Conservation (phyloP, 2,329 filamentous ascomycete species). For the Colletotrichum sp. region DNA sequence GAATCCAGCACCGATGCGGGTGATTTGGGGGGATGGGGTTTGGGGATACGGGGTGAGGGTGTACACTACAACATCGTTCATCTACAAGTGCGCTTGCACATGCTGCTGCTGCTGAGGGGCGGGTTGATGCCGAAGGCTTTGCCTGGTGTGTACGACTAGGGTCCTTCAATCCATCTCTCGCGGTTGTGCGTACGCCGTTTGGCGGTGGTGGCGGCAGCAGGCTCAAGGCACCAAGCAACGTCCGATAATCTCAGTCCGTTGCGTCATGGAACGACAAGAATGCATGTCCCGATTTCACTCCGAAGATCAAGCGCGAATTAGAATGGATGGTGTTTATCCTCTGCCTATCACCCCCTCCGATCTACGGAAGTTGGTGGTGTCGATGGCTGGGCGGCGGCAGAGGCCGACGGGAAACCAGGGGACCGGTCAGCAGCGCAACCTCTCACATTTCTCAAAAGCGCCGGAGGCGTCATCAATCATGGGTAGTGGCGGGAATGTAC, state of each 20-base stretch:
- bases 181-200: neutral
- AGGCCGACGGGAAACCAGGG: slow-evolving; percentile 7
- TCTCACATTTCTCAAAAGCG: slow-evolving; percentile 11
- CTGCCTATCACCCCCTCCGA: slow-evolving; percentile 5
- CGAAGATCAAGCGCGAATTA: neutral
- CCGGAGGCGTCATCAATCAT: slow-evolving; percentile 10
- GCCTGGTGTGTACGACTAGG: neutral
- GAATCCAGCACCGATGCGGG: slow-evolving; percentile 13
- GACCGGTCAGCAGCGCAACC: neutral
- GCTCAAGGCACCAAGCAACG: neutral
- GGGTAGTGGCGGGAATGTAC: neutral
- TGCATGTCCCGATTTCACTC: neutral
- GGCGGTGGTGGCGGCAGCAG: neutral
- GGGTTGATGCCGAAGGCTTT: neutral
- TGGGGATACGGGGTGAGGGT: neutral
- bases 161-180: neutral
- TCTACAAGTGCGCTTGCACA: slow-evolving; percentile 11
- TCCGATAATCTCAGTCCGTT: neutral
- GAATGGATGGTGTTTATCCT: neutral
- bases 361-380: slow-evolving; percentile 8
- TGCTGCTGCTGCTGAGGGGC: neutral
- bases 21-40: slow-evolving; percentile 14
- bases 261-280: slow-evolving; percentile 7
- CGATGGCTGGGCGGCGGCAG: neutral
- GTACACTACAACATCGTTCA: neutral